Conservation (phyloP, 1,284 basidiomycete species). For the Porodaedalea pini region DNA sequence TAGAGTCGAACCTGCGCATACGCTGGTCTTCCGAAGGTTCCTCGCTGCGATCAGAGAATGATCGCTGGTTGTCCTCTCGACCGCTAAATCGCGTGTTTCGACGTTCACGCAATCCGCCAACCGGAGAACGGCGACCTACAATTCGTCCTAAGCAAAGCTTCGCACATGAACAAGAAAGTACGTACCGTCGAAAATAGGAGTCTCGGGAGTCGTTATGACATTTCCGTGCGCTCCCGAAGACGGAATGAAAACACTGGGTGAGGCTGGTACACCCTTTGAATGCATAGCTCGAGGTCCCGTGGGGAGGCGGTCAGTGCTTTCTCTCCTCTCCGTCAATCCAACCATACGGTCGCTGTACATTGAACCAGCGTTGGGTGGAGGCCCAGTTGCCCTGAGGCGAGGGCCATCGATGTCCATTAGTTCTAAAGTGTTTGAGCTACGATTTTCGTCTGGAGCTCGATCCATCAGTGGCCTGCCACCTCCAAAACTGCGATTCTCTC, state of each 20-base stretch:
- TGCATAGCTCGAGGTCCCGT: conserved; percentile 5
- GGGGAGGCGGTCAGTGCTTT: background rate
- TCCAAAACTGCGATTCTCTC: background rate
- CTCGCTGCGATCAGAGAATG: background rate
- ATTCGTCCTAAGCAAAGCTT: background rate
- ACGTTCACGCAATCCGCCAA: background rate
- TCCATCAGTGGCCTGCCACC: background rate
- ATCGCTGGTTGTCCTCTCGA: background rate
- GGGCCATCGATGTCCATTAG: conserved; percentile 10
- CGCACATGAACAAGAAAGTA: background rate
- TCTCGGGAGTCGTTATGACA: background rate
- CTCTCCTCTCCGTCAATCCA: background rate
- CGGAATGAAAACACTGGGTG: background rate
- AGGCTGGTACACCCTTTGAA: background rate
- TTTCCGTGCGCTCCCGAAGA: background rate
- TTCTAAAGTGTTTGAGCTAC: background rate
- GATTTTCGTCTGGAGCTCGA: background rate
- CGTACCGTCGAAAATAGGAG: background rate
- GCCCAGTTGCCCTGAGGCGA: background rate
- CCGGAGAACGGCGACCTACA: background rate
- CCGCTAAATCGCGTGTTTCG: background rate
- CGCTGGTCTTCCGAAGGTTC: background rate
- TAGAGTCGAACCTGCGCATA: background rate
- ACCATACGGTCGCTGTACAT: conserved; percentile 8
- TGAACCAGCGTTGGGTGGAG: background rate